phyloP scores from a whole-genome alignment of 2,329 filamentous ascomycete species.

The Magnaporthiopsis rhizophila region DNA sequence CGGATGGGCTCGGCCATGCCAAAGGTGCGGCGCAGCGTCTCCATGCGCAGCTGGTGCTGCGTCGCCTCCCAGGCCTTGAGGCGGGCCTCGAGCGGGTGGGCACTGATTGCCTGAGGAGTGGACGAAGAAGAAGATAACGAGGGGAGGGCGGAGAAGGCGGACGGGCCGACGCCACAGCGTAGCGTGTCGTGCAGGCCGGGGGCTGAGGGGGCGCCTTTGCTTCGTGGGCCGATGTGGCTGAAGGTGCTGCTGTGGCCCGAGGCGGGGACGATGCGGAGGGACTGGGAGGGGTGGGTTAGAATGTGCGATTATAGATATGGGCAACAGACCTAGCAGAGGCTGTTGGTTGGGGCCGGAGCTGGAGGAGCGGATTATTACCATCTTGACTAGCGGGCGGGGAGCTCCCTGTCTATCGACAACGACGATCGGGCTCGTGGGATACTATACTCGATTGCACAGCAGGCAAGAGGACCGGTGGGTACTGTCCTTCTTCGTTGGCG shows the following conservation, averaged over 20 bases:
- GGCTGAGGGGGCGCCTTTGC: slow-evolving; percentile 74
- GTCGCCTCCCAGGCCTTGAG: slow-evolving; percentile 85
- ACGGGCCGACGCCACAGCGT: slow-evolving; percentile 70
- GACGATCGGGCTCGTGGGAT: neutral
- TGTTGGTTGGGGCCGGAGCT: neutral
- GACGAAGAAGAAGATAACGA: slow-evolving; percentile 33
- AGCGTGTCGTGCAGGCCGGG: slow-evolving; percentile 92
- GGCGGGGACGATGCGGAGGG: slow-evolving; percentile 81
- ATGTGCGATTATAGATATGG: neutral
- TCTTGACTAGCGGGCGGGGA: slow-evolving; percentile 27
- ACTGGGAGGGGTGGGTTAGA: slow-evolving; percentile 39
- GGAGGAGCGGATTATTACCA: slow-evolving; percentile 31
- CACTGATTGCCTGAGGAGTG: slow-evolving; percentile 39
- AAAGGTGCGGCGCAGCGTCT: slow-evolving; percentile 76
- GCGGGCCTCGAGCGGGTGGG: slow-evolving; percentile 87
- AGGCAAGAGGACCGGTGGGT: neutral
- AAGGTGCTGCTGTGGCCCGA: slow-evolving; percentile 57
- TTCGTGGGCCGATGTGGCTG: slow-evolving; percentile 48
- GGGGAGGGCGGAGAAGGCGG: slow-evolving; percentile 37
- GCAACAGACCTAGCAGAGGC: slow-evolving; percentile 5
- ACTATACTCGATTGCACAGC: neutral
- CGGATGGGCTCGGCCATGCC: slow-evolving; percentile 89
- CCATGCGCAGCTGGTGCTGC: slow-evolving; percentile 82
- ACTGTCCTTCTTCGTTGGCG: neutral
- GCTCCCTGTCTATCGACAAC: neutral